Percentiles rank a stretch among this genome's conserved stretches.
Conservation (phyloP, 805 yeast genomes). For the Wickerhamomyces canadensis region DNA sequence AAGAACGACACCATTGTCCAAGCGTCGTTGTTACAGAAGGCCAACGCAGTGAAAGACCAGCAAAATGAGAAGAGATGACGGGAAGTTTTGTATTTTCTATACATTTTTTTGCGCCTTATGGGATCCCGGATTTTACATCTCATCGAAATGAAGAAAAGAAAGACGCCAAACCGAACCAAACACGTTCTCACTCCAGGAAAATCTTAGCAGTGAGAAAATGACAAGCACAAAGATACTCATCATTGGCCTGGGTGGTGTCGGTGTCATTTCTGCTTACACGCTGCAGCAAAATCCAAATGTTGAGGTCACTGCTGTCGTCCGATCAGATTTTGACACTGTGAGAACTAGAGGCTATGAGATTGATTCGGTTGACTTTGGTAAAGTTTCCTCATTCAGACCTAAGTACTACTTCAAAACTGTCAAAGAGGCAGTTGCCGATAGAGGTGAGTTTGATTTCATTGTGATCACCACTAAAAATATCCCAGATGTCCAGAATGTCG, state of each 20-base stretch:
- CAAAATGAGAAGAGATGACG: no score
- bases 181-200: no score
- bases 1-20: constrained; percentile 9
- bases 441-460: constrained; percentile 45
- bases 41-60: no score
- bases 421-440: constrained; percentile 7
- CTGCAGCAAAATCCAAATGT: constrained; percentile 41
- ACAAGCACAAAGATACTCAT: constrained; percentile 43
- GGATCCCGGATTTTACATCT: no score
- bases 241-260: constrained; percentile 80
- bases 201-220: no score
- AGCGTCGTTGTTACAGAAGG: no score
- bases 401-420: constrained; percentile 30
- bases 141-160: no score
- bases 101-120: no score
- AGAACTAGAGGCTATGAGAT: constrained; percentile 46
- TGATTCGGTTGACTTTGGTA: constrained; percentile 55
- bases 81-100: no score
- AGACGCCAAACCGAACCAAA: no score
- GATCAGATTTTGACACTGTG: constrained; percentile 53
- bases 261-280: constrained; percentile 63
- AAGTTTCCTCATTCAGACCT: constrained; percentile 45
- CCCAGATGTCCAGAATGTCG: constrained; percentile 55
- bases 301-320: constrained; percentile 50
- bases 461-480: constrained; percentile 59